Evolutionary conservation across 176 grass and related monocot species (phyloP).

Genomic region (Cenchrus fungigraminus): DNA sequence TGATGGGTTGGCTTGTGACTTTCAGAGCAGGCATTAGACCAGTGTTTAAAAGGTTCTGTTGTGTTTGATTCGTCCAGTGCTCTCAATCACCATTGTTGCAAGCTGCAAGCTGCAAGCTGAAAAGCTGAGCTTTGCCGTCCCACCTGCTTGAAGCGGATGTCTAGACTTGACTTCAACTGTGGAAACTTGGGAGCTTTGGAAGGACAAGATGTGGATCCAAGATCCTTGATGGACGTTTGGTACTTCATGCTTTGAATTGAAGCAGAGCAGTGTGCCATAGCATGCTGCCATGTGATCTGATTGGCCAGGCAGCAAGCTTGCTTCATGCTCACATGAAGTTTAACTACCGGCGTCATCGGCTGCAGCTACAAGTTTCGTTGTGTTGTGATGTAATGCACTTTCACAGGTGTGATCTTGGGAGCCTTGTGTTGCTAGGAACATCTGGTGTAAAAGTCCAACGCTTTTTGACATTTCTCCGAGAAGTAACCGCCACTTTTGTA

Average conservation of each 20-base stretch:
- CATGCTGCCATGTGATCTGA: constrained; percentile 20
- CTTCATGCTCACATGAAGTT: constrained; percentile 44
- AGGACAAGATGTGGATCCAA: not conserved
- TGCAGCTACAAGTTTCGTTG: not conserved
- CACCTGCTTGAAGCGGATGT: constrained; percentile 1
- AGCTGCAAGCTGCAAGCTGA: not conserved
- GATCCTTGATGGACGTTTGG: not conserved
- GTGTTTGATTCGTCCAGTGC: constrained; percentile 15
- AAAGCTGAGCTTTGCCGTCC: not conserved
- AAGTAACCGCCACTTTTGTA: not conserved
- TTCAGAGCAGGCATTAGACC: constrained; percentile 26
- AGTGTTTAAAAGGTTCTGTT: constrained; percentile 7
- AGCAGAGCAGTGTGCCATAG: not conserved
- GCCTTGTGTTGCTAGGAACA: constrained; percentile 28
- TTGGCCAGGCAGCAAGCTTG: constrained; percentile 8
- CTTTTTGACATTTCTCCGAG: constrained; percentile 7
- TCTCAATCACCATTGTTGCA: not conserved
- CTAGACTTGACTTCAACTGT: not conserved
- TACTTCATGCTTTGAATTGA: constrained; percentile 35
- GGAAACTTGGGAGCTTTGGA: constrained; percentile 5
- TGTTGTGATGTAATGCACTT: constrained; percentile 10
- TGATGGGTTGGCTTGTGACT: constrained; percentile 4
- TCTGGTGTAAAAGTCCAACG: constrained; percentile 14
- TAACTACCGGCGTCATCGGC: not conserved
- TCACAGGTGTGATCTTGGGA: not conserved